Conservation (phyloP, 345 rosid species). For the Gossypium rotundifolium region DNA sequence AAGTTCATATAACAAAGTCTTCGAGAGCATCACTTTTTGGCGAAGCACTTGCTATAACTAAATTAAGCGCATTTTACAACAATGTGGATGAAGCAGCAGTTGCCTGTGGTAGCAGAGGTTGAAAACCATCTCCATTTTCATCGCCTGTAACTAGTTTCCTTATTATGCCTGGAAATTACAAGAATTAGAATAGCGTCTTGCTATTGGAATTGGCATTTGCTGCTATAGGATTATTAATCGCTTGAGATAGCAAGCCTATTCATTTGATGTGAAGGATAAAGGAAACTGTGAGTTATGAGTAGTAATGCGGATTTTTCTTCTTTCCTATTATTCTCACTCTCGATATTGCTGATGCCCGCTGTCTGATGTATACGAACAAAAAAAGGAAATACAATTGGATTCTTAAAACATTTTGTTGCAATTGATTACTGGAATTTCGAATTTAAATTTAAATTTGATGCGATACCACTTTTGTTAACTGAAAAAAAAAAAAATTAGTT, state of each 20-base stretch:
- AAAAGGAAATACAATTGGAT: neutral
- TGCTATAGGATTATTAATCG: neutral
- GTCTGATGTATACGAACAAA: neutral
- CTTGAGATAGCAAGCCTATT: neutral
- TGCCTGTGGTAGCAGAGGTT: slow-evolving; percentile 44
- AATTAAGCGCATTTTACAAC: slow-evolving; percentile 49
- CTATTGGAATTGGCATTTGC: neutral
- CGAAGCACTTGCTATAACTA: slow-evolving; percentile 69
- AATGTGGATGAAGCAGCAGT: slow-evolving; percentile 32
- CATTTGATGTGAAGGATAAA: slow-evolving; percentile 6
- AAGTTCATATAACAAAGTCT: slow-evolving; percentile 60
- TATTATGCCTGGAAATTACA: neutral
- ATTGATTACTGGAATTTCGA: too few relatives aligned
- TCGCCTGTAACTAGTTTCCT: neutral
- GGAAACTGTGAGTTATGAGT: neutral
- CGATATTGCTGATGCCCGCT: neutral
- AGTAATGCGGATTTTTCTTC: neutral
- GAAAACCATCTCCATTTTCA: neutral
- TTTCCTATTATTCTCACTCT: neutral
- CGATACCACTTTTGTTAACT: too few relatives aligned
- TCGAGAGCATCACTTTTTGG: slow-evolving; percentile 71
- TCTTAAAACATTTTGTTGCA: neutral
- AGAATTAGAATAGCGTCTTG: slow-evolving; percentile 3
- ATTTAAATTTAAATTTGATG: too few relatives aligned
- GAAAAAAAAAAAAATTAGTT: too few relatives aligned